These are phyloP conservation scores for Penicillium pulvis DNA, from an alignment of 495 filamentous ascomycete species.

Conservation along the genomic window DNA sequence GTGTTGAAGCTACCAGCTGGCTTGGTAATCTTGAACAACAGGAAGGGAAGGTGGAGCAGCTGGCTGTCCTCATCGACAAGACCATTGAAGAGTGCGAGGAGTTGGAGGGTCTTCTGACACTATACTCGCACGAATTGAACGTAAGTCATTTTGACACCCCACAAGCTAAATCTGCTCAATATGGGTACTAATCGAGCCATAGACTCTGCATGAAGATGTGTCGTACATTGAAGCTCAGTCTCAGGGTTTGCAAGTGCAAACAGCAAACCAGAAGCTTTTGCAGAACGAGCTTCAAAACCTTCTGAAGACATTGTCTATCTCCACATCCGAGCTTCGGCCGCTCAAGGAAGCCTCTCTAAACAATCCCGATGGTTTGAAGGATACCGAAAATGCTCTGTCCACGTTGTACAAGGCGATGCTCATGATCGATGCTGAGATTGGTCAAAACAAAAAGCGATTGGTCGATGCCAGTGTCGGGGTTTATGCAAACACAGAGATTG, in stretches of 20 bases:
- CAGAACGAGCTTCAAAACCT: slow-evolving; percentile 82
- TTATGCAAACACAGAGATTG: slow-evolving; percentile 76
- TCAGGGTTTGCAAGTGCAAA: slow-evolving; percentile 94
- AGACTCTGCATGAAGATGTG: slow-evolving; percentile 95
- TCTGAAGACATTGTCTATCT: slow-evolving; percentile 85
- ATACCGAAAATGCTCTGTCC: slow-evolving; percentile 75
- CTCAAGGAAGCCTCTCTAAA: slow-evolving; percentile 75
- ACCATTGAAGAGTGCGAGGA: slow-evolving; percentile 94
- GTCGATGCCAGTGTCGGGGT: slow-evolving; percentile 57
- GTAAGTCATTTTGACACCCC: slow-evolving; percentile 53
- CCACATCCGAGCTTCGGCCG: slow-evolving; percentile 67
- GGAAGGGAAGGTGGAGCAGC: slow-evolving; percentile 80
- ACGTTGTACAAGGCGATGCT: slow-evolving; percentile 91
- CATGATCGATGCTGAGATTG: slow-evolving; percentile 83
- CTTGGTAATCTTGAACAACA: slow-evolving; percentile 84
- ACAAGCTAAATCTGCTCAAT: not conserved
- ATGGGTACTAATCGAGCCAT: slow-evolving; percentile 21
- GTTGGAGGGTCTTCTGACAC: slow-evolving; percentile 85
- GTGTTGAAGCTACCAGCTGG: slow-evolving; percentile 91
- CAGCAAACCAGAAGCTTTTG: slow-evolving; percentile 93
- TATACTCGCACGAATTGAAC: slow-evolving; percentile 92
- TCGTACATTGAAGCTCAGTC: slow-evolving; percentile 96
- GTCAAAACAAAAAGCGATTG: slow-evolving; percentile 50
- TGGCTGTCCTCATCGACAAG: slow-evolving; percentile 81
- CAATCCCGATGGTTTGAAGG: slow-evolving; percentile 65